Base-by-base conservation (phyloP, 176 grass and related monocot species). In the Rhynchospora breviuscula region DNA sequence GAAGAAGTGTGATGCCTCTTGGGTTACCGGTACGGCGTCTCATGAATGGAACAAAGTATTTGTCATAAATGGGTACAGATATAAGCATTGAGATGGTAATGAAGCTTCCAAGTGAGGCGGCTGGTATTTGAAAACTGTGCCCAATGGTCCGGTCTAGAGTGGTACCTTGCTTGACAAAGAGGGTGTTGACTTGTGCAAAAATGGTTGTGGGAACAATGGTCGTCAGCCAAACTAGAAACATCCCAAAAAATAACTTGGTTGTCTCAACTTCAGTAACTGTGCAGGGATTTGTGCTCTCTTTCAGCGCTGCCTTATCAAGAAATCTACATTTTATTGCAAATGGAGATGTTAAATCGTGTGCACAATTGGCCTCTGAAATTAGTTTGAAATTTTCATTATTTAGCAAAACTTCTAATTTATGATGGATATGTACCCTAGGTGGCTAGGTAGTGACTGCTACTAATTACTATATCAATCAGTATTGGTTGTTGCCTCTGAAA, bases 131-230 rank as follows among this genome's bases (percentile, higher is more conserved):
- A 80, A 93, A 90, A 56, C 59, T 54, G 0, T 63, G 44, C 17
- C 91, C 88, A 3, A 93, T 70, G 59, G 80, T 85, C 17, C 88
- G 81, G 53, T 90, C 10, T 53, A 93, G 72, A 8, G 81, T 90
- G 1, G 47, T 83, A n/a, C 91, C 91, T 83, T 93, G 91, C 86
- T 93, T 93, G 51, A 93, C 84, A 75, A 93, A 93, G 4, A 93
- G 86, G 15, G 88, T 93, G 81, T 90, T 90, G 6, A 85, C 82
- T 83, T 93, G 91, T 4, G 86, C 88, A 70, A 87, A 76, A 48
- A 90, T 84, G 15, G 91, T 90, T 67, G 84, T 81, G 0, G 91
- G 91, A 0, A 93, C 4, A 79, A 93, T 69, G 71, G 73, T 93
- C 6, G 88, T 80, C 14, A 88, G 11, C 14, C 89, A 66, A 12